Conservation (phyloP, 176 grass and related monocot species). For the Zoysia pacifica region DNA sequence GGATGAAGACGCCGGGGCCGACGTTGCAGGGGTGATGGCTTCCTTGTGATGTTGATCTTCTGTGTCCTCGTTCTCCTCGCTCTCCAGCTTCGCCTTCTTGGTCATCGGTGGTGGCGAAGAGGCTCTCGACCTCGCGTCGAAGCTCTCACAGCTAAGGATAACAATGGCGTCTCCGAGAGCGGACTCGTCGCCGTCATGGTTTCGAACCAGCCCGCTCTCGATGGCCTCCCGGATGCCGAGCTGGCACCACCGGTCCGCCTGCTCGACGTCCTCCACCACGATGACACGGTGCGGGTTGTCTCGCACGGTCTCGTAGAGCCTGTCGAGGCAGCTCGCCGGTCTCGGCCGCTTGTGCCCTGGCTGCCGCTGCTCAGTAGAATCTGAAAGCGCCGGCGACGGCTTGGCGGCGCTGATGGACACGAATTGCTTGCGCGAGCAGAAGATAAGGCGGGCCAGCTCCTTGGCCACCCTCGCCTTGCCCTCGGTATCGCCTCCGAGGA, state of each 20-base stretch:
- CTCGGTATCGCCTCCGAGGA: constrained; percentile 54
- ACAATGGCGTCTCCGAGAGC: constrained; percentile 63
- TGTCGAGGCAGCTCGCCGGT: constrained; percentile 42
- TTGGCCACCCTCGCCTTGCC: constrained; percentile 62
- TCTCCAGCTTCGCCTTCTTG: constrained; percentile 35
- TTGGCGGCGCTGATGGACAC: constrained; percentile 33
- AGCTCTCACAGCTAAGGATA: constrained; percentile 67
- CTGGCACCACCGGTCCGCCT: constrained; percentile 38
- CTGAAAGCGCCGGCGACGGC: constrained; percentile 34
- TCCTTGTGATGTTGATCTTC: constrained; percentile 18
- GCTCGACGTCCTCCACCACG: constrained; percentile 64
- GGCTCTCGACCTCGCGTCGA: constrained; percentile 49
- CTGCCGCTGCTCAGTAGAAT: constrained; percentile 13
- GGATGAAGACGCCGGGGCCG: constrained; percentile 3
- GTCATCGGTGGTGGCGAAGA: constrained; percentile 32
- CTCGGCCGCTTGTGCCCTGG: constrained; percentile 44
- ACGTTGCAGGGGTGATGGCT: neutral
- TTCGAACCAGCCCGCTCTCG: constrained; percentile 41
- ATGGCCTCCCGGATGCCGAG: constrained; percentile 53
- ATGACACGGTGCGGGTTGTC: constrained; percentile 69
- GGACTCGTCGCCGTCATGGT: constrained; percentile 34
- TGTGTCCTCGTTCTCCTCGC: constrained; percentile 22
- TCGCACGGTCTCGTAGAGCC: constrained; percentile 54
- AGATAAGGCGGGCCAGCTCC: constrained; percentile 65
- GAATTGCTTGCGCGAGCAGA: constrained; percentile 58